phyloP scores from a whole-genome alignment of 2,329 filamentous ascomycete species.

The Colletotrichum sp. region DNA sequence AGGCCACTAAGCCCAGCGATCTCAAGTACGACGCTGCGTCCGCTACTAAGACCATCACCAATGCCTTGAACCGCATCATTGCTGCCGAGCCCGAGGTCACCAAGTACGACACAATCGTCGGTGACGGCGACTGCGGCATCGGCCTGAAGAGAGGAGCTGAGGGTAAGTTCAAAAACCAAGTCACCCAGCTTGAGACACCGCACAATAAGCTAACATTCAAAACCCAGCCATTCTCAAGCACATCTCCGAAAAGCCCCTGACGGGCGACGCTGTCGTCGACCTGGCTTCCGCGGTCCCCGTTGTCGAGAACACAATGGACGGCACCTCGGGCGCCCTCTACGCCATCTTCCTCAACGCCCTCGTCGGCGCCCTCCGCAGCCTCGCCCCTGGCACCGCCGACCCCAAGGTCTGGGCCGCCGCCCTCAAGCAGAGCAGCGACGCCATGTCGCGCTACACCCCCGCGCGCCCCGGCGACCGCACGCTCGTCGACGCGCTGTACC shows the following conservation, averaged over 20 bases:
- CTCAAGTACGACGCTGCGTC: constrained; percentile 57
- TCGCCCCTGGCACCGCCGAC: constrained; percentile 43
- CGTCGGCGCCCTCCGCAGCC: constrained; percentile 62
- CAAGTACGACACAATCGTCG: constrained; percentile 80
- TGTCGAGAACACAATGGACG: constrained; percentile 64
- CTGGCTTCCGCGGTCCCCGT: constrained; percentile 57
- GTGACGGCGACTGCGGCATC: constrained; percentile 89
- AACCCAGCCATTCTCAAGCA: constrained; percentile 57
- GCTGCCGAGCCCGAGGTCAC: constrained; percentile 75
- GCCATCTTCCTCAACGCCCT: constrained; percentile 92
- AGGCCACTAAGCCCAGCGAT: constrained; percentile 47
- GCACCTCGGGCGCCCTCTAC: constrained; percentile 65
- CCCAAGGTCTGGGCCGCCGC: constrained; percentile 63
- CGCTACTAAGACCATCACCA: constrained; percentile 57
- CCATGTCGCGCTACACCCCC: constrained; percentile 84
- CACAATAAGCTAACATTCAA: constrained; percentile 17
- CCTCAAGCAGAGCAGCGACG: constrained; percentile 71
- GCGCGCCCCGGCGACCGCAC: constrained; percentile 90
- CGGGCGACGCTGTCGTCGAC: constrained; percentile 58
- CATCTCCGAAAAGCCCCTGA: constrained; percentile 46
- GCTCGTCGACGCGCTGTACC: constrained; percentile 85
- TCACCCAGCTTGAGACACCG: not conserved
- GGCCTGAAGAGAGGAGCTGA: constrained; percentile 88
- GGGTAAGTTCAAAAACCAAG: constrained; percentile 43
- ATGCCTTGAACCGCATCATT: constrained; percentile 66